Base-by-base conservation (phyloP, 192 early-diverging fungal species). In the Umbelopsis sp. region DNA sequence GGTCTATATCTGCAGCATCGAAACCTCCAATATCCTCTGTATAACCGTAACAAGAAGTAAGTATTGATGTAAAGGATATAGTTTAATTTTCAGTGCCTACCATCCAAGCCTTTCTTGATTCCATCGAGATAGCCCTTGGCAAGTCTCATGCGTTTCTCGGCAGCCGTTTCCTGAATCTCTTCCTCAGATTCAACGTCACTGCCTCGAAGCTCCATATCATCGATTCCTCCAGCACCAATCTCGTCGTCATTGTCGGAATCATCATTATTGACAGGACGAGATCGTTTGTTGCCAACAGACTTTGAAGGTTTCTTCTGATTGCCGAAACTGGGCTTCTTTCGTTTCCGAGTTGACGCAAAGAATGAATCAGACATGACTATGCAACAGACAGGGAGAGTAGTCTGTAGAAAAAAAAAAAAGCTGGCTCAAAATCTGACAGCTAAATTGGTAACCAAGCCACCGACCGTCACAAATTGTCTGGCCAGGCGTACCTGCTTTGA, bases 1-100 rank as follows among this genome's bases (percentile, higher is more conserved):
- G 84, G 79, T 99, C 97, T 41, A 98, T 89, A 70, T 97, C 91
- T 49, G 84, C 91, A 3, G 96, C 97, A 80, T 97, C 95, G 68
- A 93, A 91, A 52, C 92, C 97, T 52, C 78, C 89, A 15, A 86
- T 79, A 20, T 89, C 87, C 44, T 81, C 74, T 78, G 82, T 64
- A 55, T 41, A 49, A 15, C 55, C 65, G 23, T 20, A 7, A 49
- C 45, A 44, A 30, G 21, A 52, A 27, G 27, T 67, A 71, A 30
- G 6, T 18, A 78, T 75, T 6, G 72, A 70, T 49, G 44, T 22
- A 10, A 41, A 41, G 3, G 1, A 52, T 27, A 25, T 58, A 45
- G 20, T 51, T 15, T 6, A 58, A 22, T 20, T 58, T 49, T 27
- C 7, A 71, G 21, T 10, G 70, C 74, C 83, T 73, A 77, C 76